A percentile compares a stretch with the other conserved stretches of the same genome.
Conservation (phyloP, 768 basidiomycete species). For the Termitomyces sp. region DNA sequence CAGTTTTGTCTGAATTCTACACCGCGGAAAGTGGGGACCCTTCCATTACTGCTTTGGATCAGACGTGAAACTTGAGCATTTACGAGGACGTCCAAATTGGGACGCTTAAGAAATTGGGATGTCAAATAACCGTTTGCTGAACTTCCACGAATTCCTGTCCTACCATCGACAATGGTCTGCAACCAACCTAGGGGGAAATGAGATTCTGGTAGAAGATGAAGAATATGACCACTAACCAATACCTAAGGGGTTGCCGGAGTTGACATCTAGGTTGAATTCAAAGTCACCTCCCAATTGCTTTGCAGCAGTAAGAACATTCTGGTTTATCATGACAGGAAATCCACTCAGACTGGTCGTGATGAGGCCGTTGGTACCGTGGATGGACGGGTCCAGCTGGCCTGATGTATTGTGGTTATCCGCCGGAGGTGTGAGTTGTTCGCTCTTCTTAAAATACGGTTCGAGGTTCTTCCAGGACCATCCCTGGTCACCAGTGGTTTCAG, state of each 20-base stretch:
- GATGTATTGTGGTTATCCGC: conserved; percentile 21
- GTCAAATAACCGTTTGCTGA: conserved; percentile 15
- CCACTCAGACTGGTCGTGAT: conserved; percentile 17
- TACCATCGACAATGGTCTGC: conserved; percentile 7
- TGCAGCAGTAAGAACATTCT: conserved; percentile 1
- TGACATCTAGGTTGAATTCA: conserved; percentile 2
- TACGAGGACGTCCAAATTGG: conserved; percentile 13
- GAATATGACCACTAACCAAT: neutral
- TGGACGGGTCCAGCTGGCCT: conserved; percentile 21
- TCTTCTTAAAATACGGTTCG: conserved; percentile 18
- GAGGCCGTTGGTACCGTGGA: conserved; percentile 20
- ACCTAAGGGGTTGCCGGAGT: conserved; percentile 3
- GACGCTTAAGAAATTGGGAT: conserved; percentile 2
- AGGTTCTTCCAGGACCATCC: conserved; percentile 14
- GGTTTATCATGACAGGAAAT: conserved; percentile 1
- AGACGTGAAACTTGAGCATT: conserved; percentile 12
- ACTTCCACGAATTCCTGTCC: conserved; percentile 8
- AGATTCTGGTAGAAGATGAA: neutral
- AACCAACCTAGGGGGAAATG: conserved; percentile 5
- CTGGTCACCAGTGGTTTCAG: conserved; percentile 4
- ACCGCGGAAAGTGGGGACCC: neutral
- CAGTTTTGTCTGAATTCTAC: neutral
- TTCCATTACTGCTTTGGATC: conserved; percentile 3
- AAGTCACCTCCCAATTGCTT: conserved; percentile 3
- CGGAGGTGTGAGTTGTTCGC: conserved; percentile 20